These are phyloP conservation scores for Aspergillus floridensis DNA, from an alignment of 2,329 filamentous ascomycete genomes.

Conservation along the genomic window DNA sequence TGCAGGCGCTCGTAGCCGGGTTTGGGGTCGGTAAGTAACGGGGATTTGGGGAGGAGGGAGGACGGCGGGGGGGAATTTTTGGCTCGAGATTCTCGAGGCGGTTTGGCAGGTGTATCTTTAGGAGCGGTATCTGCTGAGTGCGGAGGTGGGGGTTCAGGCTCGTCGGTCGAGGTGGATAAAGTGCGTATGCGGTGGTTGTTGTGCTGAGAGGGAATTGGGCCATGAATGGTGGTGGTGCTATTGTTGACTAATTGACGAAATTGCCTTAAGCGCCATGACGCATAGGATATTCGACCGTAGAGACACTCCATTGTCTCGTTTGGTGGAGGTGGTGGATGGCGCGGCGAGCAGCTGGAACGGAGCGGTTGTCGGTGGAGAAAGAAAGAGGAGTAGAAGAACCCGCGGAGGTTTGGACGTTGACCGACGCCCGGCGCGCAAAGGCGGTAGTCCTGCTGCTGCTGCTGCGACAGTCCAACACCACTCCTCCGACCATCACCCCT, in stretches of 20 bases:
- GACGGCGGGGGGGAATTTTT: slow-evolving; percentile 23
- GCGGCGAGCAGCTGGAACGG: not conserved
- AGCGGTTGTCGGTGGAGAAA: slow-evolving; percentile 6
- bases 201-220: slow-evolving; percentile 1
- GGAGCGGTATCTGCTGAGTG: not conserved
- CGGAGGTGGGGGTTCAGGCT: slow-evolving; percentile 7
- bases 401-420: not conserved
- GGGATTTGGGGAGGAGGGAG: slow-evolving; percentile 37
- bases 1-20: slow-evolving; percentile 19
- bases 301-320: slow-evolving; percentile 27
- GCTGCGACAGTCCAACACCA: too few species aligned
- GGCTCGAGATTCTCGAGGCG: not conserved
- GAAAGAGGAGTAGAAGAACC: slow-evolving; percentile 9
- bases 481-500: too few species aligned
- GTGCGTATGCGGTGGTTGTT: not conserved
- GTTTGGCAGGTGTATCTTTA: not conserved
- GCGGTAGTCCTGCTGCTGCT: slow-evolving; percentile 1
- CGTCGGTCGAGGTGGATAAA: slow-evolving; percentile 4
- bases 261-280: slow-evolving; percentile 32
- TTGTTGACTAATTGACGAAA: slow-evolving; percentile 24
- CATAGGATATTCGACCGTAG: slow-evolving; percentile 26
- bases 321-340: not conserved
- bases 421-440: not conserved
- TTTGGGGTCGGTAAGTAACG: slow-evolving; percentile 28
- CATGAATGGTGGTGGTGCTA: not conserved